These are phyloP conservation scores for Daldinia eschscholtzii DNA, from an alignment of 2,329 filamentous ascomycete species.

Conservation along the genomic window DNA sequence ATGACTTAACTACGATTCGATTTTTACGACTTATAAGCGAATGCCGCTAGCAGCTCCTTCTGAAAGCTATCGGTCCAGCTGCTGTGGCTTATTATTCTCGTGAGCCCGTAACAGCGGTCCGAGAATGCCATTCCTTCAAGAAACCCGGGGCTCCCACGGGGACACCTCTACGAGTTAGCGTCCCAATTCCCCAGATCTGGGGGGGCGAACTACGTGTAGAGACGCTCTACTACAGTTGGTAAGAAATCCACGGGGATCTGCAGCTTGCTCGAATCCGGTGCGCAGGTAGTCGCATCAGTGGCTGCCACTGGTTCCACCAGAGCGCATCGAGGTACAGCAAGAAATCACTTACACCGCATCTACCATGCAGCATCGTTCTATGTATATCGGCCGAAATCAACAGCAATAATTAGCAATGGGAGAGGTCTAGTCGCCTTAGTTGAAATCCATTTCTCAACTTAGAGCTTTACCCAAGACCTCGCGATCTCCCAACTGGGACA, in stretches of 20 bases:
- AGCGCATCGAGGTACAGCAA: slow-evolving; percentile 8
- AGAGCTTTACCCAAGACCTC: slow-evolving; percentile 18
- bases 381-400: slow-evolving; percentile 19
- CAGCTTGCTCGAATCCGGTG: slow-evolving; percentile 3
- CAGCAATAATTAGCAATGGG: slow-evolving; percentile 5
- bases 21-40: slow-evolving; percentile 20
- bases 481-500: slow-evolving; percentile 34
- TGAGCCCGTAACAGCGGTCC: slow-evolving; percentile 30
- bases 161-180: slow-evolving; percentile 16
- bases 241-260: slow-evolving; percentile 26
- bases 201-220: slow-evolving; percentile 27
- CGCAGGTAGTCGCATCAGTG: background rate
- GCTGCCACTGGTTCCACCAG: slow-evolving; percentile 5
- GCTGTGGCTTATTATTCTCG: slow-evolving; percentile 13
- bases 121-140: slow-evolving; percentile 26
- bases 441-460: slow-evolving; percentile 13
- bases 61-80: slow-evolving; percentile 2
- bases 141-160: slow-evolving; percentile 28
- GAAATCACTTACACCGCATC: slow-evolving; percentile 7
- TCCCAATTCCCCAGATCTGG: slow-evolving; percentile 36
- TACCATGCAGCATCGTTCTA: background rate
- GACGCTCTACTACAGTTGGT: slow-evolving; percentile 17
- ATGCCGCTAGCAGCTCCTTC: slow-evolving; percentile 23
- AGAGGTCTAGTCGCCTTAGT: slow-evolving; percentile 10
- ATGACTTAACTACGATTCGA: background rate